Evolutionary conservation across 2,329 filamentous ascomycete genomes (phyloP), one percentile per base, ranked within the genome.

Genomic region (Amylocarpus encephaloides): DNA sequence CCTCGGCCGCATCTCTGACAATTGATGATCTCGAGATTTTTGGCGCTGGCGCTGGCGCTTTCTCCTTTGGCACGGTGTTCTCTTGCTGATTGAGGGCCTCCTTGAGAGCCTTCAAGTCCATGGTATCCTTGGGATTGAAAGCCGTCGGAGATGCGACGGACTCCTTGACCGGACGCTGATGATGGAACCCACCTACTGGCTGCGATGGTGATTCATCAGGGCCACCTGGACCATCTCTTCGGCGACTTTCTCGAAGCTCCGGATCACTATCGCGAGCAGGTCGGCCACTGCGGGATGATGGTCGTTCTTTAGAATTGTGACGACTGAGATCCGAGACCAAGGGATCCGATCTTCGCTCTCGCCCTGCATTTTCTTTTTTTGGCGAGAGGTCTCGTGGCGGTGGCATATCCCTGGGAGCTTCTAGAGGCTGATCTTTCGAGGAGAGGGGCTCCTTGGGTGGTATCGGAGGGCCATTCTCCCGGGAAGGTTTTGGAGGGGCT

Each of bases 231-330:
- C 54, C 48, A 16, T 46, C 50, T 45, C 40, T 44, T 32, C 49
- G 39, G n/a, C 49, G 49, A 13, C 52, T 43, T n/a, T 56, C 52
- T 42, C 52, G 50, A 30, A 48, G 33, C 3, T 55, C 56, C 4
- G 39, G 18, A 34, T 52, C 54, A 15, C 46, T 33, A 15, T 53
- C 55, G 52, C 57, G 42, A 11, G 33, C 34, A 15, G 56, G 43
- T 35, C 55, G 49, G 10, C 60, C 59, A 39, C 58, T 55, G 26
- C 50, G 69, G 6, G 71, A 66, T 15, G 29, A n/a, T 13, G 70
- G 64, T 0, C 68, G 63, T 36, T 82, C 78, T 54, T 79, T 41
- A 72, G 77, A 71, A n/a, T 69, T 19, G 29, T 71, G 68, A 56
- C 42, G 65, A 62, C 22, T 69, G 61, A 50, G 54, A 51, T 64